These are phyloP conservation scores for Ogataea hybrid DNA, from an alignment of 1,139 yeast genomes.

Conservation along the genomic window DNA sequence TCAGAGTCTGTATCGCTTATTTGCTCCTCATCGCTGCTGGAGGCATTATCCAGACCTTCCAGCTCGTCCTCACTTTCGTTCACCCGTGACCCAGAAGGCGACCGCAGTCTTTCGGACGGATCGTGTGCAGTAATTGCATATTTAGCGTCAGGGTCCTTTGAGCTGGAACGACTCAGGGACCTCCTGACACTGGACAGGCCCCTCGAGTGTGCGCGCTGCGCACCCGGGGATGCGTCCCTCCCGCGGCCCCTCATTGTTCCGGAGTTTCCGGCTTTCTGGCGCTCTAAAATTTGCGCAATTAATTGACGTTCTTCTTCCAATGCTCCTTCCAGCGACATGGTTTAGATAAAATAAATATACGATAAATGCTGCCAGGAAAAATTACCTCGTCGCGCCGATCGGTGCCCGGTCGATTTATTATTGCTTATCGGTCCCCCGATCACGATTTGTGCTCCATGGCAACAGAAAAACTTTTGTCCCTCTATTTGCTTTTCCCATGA, in stretches of 20 bases:
- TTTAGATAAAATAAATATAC: background rate
- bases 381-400: background rate
- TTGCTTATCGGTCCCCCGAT: conserved; percentile 8
- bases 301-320: conserved; percentile 43
- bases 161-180: conserved; percentile 23
- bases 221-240: conserved; percentile 22
- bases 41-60: conserved; percentile 3
- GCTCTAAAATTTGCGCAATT: conserved; percentile 37
- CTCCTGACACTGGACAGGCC: conserved; percentile 24
- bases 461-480: background rate
- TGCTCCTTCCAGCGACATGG: conserved; percentile 46
- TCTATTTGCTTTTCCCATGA: background rate
- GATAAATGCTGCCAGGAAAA: background rate
- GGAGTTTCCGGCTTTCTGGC: conserved; percentile 20
- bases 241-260: conserved; percentile 25
- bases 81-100: conserved; percentile 27
- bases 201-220: conserved; percentile 21
- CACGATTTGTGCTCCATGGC: background rate
- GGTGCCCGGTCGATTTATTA: conserved; percentile 2
- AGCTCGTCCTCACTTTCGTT: conserved; percentile 39
- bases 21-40: conserved; percentile 59
- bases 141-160: conserved; percentile 37
- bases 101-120: conserved; percentile 53
- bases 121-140: conserved; percentile 43
- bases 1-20: conserved; percentile 63